Base-by-base conservation (phyloP, 78 protist genomes). In the Isochrysis galbana region DNA sequence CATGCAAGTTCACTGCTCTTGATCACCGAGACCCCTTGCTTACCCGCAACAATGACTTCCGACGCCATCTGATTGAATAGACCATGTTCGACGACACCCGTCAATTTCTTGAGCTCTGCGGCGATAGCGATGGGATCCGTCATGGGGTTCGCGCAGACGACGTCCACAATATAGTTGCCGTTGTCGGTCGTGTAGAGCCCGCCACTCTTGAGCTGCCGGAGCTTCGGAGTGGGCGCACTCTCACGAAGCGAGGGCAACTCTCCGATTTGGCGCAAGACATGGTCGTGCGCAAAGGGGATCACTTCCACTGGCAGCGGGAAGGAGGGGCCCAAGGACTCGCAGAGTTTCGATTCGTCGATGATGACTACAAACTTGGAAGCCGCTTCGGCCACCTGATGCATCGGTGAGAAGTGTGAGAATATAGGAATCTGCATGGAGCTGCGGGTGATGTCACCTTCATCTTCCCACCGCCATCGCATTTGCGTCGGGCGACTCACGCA, bases 81-180 rank as follows among this genome's bases (percentile, higher is more conserved):
- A 32, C 92, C 92, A 46, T 89, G 92, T 48, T 89, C 92, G 55
- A 89, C 92, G 61, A 89, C 92, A 46, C 92, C 92, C 42, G 26
- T 36, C 45, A 29, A 25, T 5, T 3, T 29, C 44, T 45, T 36
- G 90, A 87, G 90, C 80, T 54, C 34, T 5, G 1, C 44, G 61
- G 90, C 80, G 45, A 5, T 21, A 21, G 69, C 70, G 61, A 22
- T 17, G 22, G 90, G 32, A 39, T 48, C 92, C n/a, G 54, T 25
- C 36, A 89, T 46, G 34, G 92, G 92, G 48, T 5, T 0, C 11
- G 87, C 32, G 67, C 89, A 93, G 83, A 36, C 32, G 48, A 93
- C 70, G 80, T 93, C 95, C 72, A 93, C 93, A 45, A 93, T 89
- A 93, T 93, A 93, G 90, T 93, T 93, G 51, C 93, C 90, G 69